phyloP scores from a whole-genome alignment of 176 grass and related monocot genomes.

The Zea luxurians region DNA sequence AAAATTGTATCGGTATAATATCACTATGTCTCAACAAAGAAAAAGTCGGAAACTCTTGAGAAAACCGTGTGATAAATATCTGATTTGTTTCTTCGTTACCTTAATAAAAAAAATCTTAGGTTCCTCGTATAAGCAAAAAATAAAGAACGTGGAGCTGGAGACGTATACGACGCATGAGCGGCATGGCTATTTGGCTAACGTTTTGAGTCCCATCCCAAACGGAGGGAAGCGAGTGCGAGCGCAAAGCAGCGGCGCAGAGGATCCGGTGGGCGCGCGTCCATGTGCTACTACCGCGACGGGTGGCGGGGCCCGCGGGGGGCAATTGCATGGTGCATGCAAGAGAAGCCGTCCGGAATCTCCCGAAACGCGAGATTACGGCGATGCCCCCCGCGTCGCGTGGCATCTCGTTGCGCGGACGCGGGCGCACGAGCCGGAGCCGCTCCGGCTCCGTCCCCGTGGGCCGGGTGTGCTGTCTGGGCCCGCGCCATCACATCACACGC shows the following conservation, averaged over 20 bases:
- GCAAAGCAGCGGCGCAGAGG: slow-evolving; percentile 19
- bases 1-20: background rate
- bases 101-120: no score
- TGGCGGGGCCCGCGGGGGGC: background rate
- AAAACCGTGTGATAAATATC: no score
- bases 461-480: background rate
- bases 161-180: no score
- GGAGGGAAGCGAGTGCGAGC: background rate
- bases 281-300: slow-evolving; percentile 16
- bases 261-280: slow-evolving; percentile 22
- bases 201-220: no score
- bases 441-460: background rate
- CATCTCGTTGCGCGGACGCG: background rate
- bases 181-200: no score
- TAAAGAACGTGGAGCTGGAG: no score
- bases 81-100: no score
- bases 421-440: background rate
- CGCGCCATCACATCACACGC: background rate
- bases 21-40: background rate
- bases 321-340: slow-evolving; percentile 33
- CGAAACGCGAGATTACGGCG: background rate
- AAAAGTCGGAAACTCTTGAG: no score
- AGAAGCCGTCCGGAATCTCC: slow-evolving; percentile 22
- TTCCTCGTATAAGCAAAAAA: no score
- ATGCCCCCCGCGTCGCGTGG: background rate